These are phyloP conservation scores for Batrachochytrium dendrobatidis DNA, from an alignment of 371 early-diverging fungal species.

Conservation along the genomic window DNA sequence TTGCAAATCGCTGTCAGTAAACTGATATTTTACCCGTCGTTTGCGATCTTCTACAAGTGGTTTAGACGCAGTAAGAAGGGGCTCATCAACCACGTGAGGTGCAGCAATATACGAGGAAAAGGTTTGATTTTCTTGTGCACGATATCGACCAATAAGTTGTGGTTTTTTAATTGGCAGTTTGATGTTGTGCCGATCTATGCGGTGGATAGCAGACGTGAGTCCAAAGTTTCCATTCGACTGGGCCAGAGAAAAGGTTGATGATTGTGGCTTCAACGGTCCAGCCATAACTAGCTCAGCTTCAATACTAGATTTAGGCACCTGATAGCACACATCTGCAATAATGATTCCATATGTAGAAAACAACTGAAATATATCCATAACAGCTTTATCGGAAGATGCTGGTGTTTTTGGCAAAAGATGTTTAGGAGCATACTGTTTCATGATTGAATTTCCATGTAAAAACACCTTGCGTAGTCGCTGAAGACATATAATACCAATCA, in stretches of 20 bases:
- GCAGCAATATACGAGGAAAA: not conserved
- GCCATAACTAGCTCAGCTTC: not conserved
- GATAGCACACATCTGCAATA: not conserved
- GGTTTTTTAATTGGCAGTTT: not conserved
- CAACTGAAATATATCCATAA: not conserved
- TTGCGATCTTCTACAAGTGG: not conserved
- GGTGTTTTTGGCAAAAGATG: slow-evolving; percentile 1
- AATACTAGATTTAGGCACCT: not conserved
- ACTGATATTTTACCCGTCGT: slow-evolving; percentile 18
- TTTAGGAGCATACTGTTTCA: slow-evolving; percentile 11
- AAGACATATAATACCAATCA: slow-evolving; percentile 30
- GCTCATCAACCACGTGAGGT: not conserved
- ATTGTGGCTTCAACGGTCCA: not conserved
- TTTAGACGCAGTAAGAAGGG: not conserved
- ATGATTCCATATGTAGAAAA: not conserved
- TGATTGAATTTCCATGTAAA: slow-evolving; percentile 34
- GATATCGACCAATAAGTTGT: not conserved
- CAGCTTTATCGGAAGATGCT: not conserved
- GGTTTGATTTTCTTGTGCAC: not conserved
- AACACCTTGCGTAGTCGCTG: slow-evolving; percentile 20
- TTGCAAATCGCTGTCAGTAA: slow-evolving; percentile 32
- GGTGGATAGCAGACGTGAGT: no score
- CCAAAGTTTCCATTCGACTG: no score
- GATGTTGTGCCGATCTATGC: no score
- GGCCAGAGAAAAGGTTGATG: no score